Conservation (phyloP, 2,329 filamentous ascomycete genomes). For the Zymoseptoria crescenta region DNA sequence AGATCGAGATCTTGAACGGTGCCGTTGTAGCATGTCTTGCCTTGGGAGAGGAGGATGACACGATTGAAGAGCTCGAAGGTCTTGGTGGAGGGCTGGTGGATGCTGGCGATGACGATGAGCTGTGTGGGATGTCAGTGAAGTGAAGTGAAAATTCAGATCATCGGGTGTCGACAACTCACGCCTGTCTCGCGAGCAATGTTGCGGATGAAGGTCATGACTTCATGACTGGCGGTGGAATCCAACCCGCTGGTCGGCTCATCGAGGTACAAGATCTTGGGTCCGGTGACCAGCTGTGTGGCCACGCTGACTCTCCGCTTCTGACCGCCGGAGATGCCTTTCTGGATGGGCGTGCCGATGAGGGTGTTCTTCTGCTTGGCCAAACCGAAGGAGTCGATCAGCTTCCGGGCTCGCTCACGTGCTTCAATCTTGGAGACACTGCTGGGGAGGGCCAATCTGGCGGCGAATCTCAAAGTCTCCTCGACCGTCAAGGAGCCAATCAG, state of each 20-base stretch:
- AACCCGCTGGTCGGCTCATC: slow-evolving; percentile 77
- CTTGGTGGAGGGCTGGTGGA: slow-evolving; percentile 72
- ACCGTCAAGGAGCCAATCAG: slow-evolving; percentile 72
- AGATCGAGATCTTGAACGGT: slow-evolving; percentile 43
- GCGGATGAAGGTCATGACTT: slow-evolving; percentile 65
- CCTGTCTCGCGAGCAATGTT: slow-evolving; percentile 55
- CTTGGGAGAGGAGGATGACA: slow-evolving; percentile 60
- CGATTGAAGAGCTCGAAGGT: slow-evolving; percentile 73
- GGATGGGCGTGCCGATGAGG: slow-evolving; percentile 69
- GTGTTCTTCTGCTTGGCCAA: slow-evolving; percentile 58
- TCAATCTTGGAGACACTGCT: slow-evolving; percentile 48
- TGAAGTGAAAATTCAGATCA: neutral
- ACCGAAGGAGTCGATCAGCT: slow-evolving; percentile 62
- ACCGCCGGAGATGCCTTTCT: slow-evolving; percentile 72
- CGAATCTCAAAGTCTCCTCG: slow-evolving; percentile 67
- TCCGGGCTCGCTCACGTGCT: slow-evolving; percentile 51
- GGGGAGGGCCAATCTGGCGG: slow-evolving; percentile 54
- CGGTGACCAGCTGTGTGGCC: slow-evolving; percentile 69
- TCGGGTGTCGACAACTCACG: slow-evolving; percentile 33
- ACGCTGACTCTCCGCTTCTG: slow-evolving; percentile 74
- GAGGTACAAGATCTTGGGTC: slow-evolving; percentile 68
- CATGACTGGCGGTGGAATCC: slow-evolving; percentile 64
- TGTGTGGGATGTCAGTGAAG: slow-evolving; percentile 24
- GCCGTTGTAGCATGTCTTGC: slow-evolving; percentile 64
- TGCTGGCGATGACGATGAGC: slow-evolving; percentile 69